Percentiles rank a stretch among this genome's conserved stretches.
phyloP scores from a whole-genome alignment of 2,329 filamentous ascomycete genomes.

The Talaromyces rugulosus region DNA sequence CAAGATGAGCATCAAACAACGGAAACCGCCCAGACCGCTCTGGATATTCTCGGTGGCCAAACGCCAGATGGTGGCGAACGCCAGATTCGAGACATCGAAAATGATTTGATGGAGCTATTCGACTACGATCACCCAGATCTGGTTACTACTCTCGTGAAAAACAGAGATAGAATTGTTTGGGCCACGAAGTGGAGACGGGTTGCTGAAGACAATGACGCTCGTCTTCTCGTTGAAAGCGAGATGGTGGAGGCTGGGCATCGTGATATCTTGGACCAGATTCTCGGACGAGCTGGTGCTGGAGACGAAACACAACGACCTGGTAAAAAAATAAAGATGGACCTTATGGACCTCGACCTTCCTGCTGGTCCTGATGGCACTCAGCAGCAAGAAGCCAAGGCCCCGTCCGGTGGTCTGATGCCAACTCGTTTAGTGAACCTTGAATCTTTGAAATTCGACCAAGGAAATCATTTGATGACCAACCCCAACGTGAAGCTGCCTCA shows the following conservation, averaged over 20 bases:
- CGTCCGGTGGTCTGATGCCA: constrained; percentile 77
- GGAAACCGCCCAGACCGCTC: constrained; percentile 80
- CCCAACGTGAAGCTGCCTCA: constrained; percentile 89
- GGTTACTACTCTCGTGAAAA: constrained; percentile 84
- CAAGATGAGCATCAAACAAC: constrained; percentile 89
- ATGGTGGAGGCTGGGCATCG: constrained; percentile 86
- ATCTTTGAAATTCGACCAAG: constrained; percentile 94
- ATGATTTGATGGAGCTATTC: constrained; percentile 96
- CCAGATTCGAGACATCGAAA: constrained; percentile 87
- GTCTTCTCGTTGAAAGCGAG: constrained; percentile 75
- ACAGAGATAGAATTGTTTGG: constrained; percentile 94
- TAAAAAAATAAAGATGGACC: constrained; percentile 76
- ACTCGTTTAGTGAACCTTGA: constrained; percentile 87
- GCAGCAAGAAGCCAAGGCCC: constrained; percentile 46
- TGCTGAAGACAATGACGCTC: constrained; percentile 69
- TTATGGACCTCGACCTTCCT: constrained; percentile 83
- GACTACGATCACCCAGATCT: constrained; percentile 95
- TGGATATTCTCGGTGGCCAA: constrained; percentile 76
- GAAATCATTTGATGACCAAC: constrained; percentile 99
- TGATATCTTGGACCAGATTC: constrained; percentile 82
- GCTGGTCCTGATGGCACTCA: constrained; percentile 46
- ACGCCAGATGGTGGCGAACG: constrained; percentile 74
- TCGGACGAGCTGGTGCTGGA: constrained; percentile 60
- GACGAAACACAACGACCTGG: constrained; percentile 58
- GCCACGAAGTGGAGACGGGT: constrained; percentile 80